Percentiles rank a stretch among this genome's conserved stretches.
phyloP scores from a whole-genome alignment of 148 eudicot genomes.

The Silene conica region DNA sequence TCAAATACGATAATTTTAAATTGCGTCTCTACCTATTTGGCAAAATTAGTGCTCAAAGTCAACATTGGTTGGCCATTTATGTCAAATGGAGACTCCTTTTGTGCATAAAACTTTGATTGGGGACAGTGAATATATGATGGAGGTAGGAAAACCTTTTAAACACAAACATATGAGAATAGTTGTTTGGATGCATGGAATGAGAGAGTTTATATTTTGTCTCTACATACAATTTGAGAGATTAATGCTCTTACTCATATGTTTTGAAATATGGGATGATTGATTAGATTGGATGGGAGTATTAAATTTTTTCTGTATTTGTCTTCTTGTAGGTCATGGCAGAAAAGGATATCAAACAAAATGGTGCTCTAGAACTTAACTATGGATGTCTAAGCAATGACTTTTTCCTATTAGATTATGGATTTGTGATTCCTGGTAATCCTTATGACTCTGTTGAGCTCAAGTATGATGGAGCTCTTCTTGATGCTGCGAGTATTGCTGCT shows the following conservation, averaged over 20 bases:
- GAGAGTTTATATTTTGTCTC: background rate
- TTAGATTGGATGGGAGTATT: background rate
- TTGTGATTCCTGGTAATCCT: slow-evolving; percentile 69
- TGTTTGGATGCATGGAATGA: background rate
- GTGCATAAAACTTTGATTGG: too few relatives aligned
- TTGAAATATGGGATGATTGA: background rate
- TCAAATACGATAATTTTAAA: too few relatives aligned
- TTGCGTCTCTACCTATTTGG: too few relatives aligned
- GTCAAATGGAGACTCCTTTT: background rate
- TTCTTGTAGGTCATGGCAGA: slow-evolving; percentile 65
- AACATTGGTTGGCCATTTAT: background rate
- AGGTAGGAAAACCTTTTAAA: background rate
- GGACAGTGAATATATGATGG: too few relatives aligned
- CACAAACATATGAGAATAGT: background rate
- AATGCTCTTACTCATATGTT: background rate
- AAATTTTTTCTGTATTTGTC: background rate
- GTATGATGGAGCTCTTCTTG: slow-evolving; percentile 82
- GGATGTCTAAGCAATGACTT: slow-evolving; percentile 82
- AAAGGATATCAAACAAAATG: slow-evolving; percentile 50
- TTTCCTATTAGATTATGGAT: slow-evolving; percentile 90
- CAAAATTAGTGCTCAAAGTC: background rate
- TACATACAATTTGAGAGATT: background rate
- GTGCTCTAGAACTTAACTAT: slow-evolving; percentile 70
- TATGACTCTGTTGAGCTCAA: slow-evolving; percentile 78
- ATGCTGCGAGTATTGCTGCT: slow-evolving; percentile 88